These are phyloP conservation scores for Daldinia concentrica DNA, from an alignment of 495 filamentous ascomycete genomes.

Conservation along the genomic window DNA sequence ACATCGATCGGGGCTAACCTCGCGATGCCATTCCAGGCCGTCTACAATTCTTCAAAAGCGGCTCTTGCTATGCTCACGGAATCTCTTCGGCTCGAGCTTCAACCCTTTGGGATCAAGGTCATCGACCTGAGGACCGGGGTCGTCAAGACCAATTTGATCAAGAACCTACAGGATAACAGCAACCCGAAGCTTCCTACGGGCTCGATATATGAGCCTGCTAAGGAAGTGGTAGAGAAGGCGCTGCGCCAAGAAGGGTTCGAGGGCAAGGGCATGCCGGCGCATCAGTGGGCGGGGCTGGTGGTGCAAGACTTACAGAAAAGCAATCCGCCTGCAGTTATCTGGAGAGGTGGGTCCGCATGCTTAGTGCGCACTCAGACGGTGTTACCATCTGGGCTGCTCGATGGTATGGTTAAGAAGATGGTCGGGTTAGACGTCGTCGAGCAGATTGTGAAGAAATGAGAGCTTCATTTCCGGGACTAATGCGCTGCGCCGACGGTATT, in stretches of 20 bases:
- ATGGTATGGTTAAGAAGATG: constrained; percentile 18
- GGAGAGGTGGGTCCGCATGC: constrained; percentile 15
- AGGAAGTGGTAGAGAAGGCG: constrained; percentile 29
- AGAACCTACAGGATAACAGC: constrained; percentile 13
- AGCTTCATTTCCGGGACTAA: no score
- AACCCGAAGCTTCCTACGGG: constrained; percentile 19
- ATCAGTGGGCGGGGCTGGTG: constrained; percentile 16
- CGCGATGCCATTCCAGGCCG: constrained; percentile 42
- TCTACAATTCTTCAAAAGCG: constrained; percentile 50
- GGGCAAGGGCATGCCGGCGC: constrained; percentile 17
- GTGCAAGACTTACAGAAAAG: constrained; percentile 9
- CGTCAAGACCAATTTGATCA: constrained; percentile 26
- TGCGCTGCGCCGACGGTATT: no score
- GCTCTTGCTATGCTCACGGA: constrained; percentile 45
- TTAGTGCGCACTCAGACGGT: constrained; percentile 9
- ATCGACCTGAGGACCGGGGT: constrained; percentile 42
- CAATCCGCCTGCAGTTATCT: constrained; percentile 19
- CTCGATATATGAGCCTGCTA: constrained; percentile 31
- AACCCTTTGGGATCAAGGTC: constrained; percentile 47
- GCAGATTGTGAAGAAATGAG: constrained; percentile 12
- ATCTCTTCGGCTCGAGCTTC: constrained; percentile 47
- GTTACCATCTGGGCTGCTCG: constrained; percentile 9
- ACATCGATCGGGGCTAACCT: constrained; percentile 36
- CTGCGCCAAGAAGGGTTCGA: constrained; percentile 16
- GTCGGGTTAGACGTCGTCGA: constrained; percentile 19